Evolutionary conservation across 2,329 filamentous ascomycete species (phyloP), one percentile per base, ranked within the genome.

Genomic region (Fonsecaea monophora): DNA sequence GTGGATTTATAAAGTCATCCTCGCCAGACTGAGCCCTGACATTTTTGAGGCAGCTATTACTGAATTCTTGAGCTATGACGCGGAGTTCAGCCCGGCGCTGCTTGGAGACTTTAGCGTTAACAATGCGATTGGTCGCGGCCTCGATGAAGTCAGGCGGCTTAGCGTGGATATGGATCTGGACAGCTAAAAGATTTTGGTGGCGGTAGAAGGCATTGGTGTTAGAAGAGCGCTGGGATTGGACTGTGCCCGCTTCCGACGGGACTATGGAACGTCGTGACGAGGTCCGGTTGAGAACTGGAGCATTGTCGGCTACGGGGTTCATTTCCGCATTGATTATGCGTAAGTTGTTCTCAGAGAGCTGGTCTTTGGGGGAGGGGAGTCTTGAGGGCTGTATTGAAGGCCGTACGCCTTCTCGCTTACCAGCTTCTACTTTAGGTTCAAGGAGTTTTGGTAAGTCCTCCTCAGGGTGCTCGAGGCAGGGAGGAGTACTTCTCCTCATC

Each of bases 111-210:
- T 64, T 40, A 5, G 61, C 53, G 13, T 64, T 38, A 55, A 60
- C 32, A 60, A 64, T 64, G 54, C 21, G 25, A 25, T 60, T 18
- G 54, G 48, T 32, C 15, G 54, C 53, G 18, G 37, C 35, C 35
- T 64, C 25, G 37, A 64, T 64, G 32, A 60, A 32, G 38, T 64
- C 30, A 50, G 61, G 61, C 38, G 54, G 34, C 58, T 64, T 55
- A n/a, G 54, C 37, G 61, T 60, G 53, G 35, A 64, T 25, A 37
- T 45, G 40, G 55, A 64, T 42, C 32, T 64, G 9, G 37, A 35
- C 54, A 35, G 37, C 54, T 37, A 30, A 3, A 48, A 64, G 48
- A 53, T 53, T 8, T 32, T 53, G 10, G 48, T 32, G 25, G 48
- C 48, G 48, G 48, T 61, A 61, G 42, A 32, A 50, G 18, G 42